These are phyloP conservation scores for Solanum clarkiae DNA, from an alignment of 257 asterid species.

Conservation along the genomic window DNA sequence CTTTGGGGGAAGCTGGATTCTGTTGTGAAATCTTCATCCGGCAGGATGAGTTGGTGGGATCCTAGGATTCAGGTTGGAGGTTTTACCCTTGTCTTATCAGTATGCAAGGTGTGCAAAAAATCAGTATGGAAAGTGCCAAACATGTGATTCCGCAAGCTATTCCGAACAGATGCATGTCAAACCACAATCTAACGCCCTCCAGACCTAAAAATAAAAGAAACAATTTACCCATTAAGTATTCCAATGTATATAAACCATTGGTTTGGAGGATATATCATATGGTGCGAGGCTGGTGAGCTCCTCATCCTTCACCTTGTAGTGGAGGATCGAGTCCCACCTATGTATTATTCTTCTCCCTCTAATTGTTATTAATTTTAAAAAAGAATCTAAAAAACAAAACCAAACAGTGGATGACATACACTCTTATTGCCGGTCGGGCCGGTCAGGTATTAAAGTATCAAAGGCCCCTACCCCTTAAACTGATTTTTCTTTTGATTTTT, in stretches of 20 bases:
- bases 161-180: background rate
- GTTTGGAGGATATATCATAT: background rate
- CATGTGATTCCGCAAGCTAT: background rate
- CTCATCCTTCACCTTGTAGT: background rate
- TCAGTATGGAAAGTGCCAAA: background rate
- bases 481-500: background rate
- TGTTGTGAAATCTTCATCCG: background rate
- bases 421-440: background rate
- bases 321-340: background rate
- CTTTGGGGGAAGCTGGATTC: background rate
- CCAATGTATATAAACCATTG: background rate
- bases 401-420: background rate
- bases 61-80: background rate
- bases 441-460: background rate
- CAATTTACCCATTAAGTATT: background rate
- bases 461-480: background rate
- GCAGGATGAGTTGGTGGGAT: background rate
- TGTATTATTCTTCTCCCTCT: background rate
- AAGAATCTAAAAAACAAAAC: background rate
- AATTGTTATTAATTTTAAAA: background rate
- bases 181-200: background rate
- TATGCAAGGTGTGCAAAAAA: background rate
- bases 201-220: background rate
- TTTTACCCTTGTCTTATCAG: background rate
- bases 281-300: background rate